A percentile compares a stretch with the other conserved stretches of the same genome.
Evolutionary conservation across 2,329 filamentous ascomycete species (phyloP).

Genomic region (Pseudocercospora pini-densiflorae): DNA sequence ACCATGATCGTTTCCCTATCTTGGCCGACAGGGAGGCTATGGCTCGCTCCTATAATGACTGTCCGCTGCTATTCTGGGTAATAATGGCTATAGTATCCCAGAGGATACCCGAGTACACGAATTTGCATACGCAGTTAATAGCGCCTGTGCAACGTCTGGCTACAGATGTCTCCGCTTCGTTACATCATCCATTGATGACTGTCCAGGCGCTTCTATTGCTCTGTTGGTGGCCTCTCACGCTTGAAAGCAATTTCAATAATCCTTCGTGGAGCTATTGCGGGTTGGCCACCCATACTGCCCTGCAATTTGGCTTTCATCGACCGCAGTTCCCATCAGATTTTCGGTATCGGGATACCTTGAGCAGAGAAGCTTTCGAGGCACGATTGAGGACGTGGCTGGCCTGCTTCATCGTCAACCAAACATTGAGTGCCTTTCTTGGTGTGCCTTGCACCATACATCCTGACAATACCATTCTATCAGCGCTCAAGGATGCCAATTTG

Average conservation of each 20-base stretch:
- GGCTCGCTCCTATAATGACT: conserved; percentile 8
- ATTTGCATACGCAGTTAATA: not conserved
- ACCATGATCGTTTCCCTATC: conserved; percentile 16
- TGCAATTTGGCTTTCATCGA: conserved; percentile 16
- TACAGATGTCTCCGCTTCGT: conserved; percentile 5
- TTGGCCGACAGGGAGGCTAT: not conserved
- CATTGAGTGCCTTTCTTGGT: conserved; percentile 8
- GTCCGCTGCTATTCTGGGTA: conserved; percentile 11
- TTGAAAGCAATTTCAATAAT: conserved; percentile 8
- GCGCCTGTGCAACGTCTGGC: conserved; percentile 10
- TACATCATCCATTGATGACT: conserved; percentile 6
- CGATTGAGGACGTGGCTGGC: conserved; percentile 10
- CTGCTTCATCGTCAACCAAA: conserved; percentile 17
- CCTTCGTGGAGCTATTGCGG: conserved; percentile 16
- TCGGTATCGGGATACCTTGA: conserved; percentile 1
- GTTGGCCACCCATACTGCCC: conserved; percentile 10
- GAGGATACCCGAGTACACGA: not conserved
- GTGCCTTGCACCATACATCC: conserved; percentile 12
- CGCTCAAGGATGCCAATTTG: conserved; percentile 5
- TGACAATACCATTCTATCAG: conserved; percentile 14
- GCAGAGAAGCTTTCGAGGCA: not conserved
- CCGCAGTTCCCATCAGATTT: conserved; percentile 12
- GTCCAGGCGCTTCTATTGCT: conserved; percentile 12
- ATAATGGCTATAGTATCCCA: conserved; percentile 10
- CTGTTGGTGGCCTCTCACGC: conserved; percentile 15